Evolutionary conservation across 352 stramenopile species (phyloP).

Genomic region (Globisporangium carolinianum): DNA sequence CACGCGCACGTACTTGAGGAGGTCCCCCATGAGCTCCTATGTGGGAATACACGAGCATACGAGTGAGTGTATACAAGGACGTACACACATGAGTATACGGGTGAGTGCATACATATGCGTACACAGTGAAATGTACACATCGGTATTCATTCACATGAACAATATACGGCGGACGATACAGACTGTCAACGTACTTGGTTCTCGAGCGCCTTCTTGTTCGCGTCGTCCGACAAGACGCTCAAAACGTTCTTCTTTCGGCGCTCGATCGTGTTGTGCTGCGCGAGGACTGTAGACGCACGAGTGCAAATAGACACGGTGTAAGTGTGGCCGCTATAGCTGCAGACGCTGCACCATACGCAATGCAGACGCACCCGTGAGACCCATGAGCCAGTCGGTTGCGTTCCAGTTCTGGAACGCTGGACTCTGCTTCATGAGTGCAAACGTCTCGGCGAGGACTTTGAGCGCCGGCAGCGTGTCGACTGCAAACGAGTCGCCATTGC

Average conservation of each 20-base stretch:
- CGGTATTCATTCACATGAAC: too few relatives aligned
- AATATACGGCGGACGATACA: background rate
- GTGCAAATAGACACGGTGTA: background rate
- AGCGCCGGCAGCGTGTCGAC: conserved; percentile 66
- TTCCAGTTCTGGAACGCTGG: conserved; percentile 64
- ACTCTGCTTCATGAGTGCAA: conserved; percentile 50
- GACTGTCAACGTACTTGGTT: conserved; percentile 8
- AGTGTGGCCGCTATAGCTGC: background rate
- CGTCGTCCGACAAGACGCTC: conserved; percentile 16
- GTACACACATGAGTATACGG: too few relatives aligned
- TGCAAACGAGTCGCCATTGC: conserved; percentile 29
- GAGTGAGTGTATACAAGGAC: background rate
- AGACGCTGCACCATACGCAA: background rate
- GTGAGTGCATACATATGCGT: too few relatives aligned
- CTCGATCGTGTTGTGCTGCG: conserved; percentile 57
- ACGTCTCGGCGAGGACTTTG: conserved; percentile 66
- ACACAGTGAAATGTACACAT: too few relatives aligned
- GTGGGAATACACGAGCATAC: background rate
- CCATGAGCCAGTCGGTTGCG: conserved; percentile 74
- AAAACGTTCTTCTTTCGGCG: conserved; percentile 19
- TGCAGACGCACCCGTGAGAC: conserved; percentile 34
- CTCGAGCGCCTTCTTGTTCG: conserved; percentile 18
- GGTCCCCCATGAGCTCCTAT: conserved; percentile 7
- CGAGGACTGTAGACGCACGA: conserved; percentile 26
- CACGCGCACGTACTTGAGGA: conserved; percentile 26